phyloP scores from a whole-genome alignment of 1,284 basidiomycete species.

The Rhodofomes roseus region DNA sequence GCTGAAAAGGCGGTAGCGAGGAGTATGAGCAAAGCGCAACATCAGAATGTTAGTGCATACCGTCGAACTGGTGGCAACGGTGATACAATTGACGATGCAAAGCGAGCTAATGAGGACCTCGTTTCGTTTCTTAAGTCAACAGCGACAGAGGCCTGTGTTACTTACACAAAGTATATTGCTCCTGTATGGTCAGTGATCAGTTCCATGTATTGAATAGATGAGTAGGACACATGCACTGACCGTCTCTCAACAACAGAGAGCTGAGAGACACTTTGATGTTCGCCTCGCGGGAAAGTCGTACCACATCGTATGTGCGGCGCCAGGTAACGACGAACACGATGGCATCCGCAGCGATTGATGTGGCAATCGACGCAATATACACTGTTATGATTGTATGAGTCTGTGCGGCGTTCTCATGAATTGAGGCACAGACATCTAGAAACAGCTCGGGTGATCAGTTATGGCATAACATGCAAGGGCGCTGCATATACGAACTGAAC shows the following conservation, averaged over 20 bases:
- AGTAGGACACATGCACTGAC: not conserved
- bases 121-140: not conserved
- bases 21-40: not conserved
- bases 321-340: not conserved
- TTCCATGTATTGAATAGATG: not conserved
- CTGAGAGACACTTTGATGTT: not conserved
- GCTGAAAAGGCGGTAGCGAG: not conserved
- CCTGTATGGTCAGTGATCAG: not conserved
- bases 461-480: not conserved
- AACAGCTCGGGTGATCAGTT: too few species aligned
- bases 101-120: not conserved
- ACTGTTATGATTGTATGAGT: not conserved
- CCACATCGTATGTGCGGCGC: not conserved
- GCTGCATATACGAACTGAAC: not conserved
- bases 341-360: not conserved
- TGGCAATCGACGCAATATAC: not conserved
- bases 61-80: not conserved
- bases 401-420: not conserved
- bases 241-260: not conserved
- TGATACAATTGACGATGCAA: not conserved
- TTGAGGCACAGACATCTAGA: not conserved
- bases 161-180: not conserved
- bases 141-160: too few species aligned
- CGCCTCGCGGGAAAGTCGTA: not conserved
- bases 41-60: too few species aligned